phyloP scores from a whole-genome alignment of 257 asterid species.

The Galeopsis tetrahit region DNA sequence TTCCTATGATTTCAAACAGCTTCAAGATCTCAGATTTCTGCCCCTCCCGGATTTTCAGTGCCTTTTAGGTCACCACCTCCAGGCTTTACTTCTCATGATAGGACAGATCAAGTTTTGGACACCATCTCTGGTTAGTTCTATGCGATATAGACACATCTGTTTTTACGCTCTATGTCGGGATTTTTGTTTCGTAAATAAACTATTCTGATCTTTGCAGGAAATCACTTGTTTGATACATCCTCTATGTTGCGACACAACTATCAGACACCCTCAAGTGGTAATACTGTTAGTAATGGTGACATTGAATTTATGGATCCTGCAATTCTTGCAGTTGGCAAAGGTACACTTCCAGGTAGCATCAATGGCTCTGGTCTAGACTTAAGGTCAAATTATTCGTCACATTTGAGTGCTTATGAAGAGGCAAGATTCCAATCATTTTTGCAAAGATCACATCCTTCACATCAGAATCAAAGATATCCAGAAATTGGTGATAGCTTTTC shows the following conservation, averaged over 20 bases:
- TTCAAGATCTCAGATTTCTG: conserved; percentile 82
- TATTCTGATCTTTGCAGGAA: conserved; percentile 54
- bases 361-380: conserved; percentile 56
- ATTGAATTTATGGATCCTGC: conserved; percentile 97
- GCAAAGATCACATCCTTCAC: conserved; percentile 68
- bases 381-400: conserved; percentile 63
- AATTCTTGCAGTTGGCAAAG: conserved; percentile 94
- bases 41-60: conserved; percentile 91
- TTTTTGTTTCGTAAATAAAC: neutral
- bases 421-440: conserved; percentile 66
- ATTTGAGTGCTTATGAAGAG: conserved; percentile 57
- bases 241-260: conserved; percentile 60
- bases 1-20: conserved; percentile 49
- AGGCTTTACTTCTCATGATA: conserved; percentile 79
- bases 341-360: conserved; percentile 65
- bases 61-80: conserved; percentile 91
- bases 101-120: conserved; percentile 56
- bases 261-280: conserved; percentile 53
- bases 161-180: neutral
- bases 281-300: conserved; percentile 59
- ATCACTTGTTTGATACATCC: conserved; percentile 54
- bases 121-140: conserved; percentile 57
- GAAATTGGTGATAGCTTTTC: conserved; percentile 60
- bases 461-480: conserved; percentile 65
- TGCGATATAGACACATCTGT: neutral